Evolutionary conservation across 2,329 filamentous ascomycete genomes (phyloP), one percentile per base, ranked within the genome.

Genomic region (Teratosphaeria zuluensis): DNA sequence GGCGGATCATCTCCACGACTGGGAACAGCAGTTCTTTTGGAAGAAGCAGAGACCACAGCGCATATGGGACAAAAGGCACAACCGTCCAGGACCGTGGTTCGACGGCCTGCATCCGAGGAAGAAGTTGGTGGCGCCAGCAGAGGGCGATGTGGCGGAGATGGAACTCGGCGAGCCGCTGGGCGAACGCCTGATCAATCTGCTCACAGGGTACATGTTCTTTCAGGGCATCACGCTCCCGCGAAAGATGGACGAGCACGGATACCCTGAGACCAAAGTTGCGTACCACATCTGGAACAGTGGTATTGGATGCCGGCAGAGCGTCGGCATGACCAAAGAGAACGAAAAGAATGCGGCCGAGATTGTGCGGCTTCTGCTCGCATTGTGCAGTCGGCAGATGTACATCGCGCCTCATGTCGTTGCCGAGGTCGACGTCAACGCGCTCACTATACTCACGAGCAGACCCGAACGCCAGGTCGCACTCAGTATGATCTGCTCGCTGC

Each of bases 241-340:
- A 51, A 64, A 63, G 58, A 33, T 64, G n/a, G 62, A 66, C 51
- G 62, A 60, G 2, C 55, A 67, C n/a, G 68, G 66, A 9, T 58
- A 57, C 9, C 62, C 66, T 3, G 65, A 68, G 32, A 58, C 64
- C 19, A 65, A 94, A 72, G 88, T 96, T 58, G 88, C 87, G 7
- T 96, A 94, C 74, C 88, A 90, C 57, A 97, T 99, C 71, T 99
- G 94, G 94, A 91, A 96, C 76, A 97, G 90, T 70, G 94, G 94
- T 54, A 92, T 99, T 32, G 94, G 94, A 14, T 97, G 92, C 78
- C 95, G 96, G 73, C 89, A 88, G 16, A 84, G 91, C 4, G 85
- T 95, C 66, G 87, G 87, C 9, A 92, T 91, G 3, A 96, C 87
- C 56, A 95, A 90, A 72, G 92, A 97, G 68, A 87, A 90, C 59